Evolutionary conservation across 768 basidiomycete species (phyloP).

Genomic region (Xerocomellus chrysenteron): DNA sequence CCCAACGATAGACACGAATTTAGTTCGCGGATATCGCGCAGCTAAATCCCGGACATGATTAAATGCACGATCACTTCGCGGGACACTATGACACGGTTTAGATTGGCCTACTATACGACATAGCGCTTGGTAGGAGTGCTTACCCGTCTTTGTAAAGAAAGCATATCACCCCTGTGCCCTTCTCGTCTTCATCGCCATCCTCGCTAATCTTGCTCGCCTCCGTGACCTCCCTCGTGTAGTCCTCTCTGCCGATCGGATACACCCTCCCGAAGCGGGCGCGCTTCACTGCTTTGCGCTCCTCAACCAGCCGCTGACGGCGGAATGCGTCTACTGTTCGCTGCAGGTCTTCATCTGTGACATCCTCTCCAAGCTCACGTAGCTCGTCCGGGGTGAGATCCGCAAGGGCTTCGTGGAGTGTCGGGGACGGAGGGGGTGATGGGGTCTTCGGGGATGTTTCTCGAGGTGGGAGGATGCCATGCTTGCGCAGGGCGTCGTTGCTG

Average conservation of each 20-base stretch:
- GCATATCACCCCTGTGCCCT: slow-evolving; percentile 90
- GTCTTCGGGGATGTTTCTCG: slow-evolving; percentile 63
- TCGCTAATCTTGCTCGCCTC: slow-evolving; percentile 80
- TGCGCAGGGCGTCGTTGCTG: slow-evolving; percentile 92
- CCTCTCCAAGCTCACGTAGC: slow-evolving; percentile 68
- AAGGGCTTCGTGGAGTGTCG: slow-evolving; percentile 65
- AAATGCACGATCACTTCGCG: slow-evolving; percentile 74
- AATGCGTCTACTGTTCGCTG: slow-evolving; percentile 71
- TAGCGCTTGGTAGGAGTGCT: slow-evolving; percentile 28
- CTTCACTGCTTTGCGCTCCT: slow-evolving; percentile 56
- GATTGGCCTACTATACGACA: background rate
- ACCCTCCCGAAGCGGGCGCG: slow-evolving; percentile 78
- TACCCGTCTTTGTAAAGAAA: slow-evolving; percentile 96
- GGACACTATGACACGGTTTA: slow-evolving; percentile 51
- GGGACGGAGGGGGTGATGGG: slow-evolving; percentile 81
- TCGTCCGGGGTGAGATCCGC: slow-evolving; percentile 62
- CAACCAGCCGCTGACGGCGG: slow-evolving; percentile 59
- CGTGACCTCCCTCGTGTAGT: slow-evolving; percentile 93
- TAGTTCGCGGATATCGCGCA: slow-evolving; percentile 82
- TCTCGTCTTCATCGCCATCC: slow-evolving; percentile 60
- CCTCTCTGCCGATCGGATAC: slow-evolving; percentile 87
- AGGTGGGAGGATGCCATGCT: slow-evolving; percentile 87
- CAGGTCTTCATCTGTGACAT: slow-evolving; percentile 71
- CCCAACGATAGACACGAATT: slow-evolving; percentile 94
- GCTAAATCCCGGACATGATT: slow-evolving; percentile 72